Base-by-base conservation (phyloP, 2,329 filamentous ascomycete species). In the Colletotrichum kahawae region DNA sequence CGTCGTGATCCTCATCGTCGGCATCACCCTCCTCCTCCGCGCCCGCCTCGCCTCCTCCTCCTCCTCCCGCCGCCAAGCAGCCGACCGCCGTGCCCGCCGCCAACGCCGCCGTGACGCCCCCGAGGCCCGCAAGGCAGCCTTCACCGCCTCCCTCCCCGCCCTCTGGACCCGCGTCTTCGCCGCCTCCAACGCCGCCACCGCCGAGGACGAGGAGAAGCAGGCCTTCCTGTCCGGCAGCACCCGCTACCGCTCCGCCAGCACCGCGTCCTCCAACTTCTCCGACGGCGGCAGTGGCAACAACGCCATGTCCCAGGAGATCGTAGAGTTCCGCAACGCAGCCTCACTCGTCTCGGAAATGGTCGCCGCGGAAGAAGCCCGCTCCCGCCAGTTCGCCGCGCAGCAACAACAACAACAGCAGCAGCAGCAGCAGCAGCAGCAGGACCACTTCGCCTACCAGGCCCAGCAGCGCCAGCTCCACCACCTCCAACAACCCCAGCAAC, bases 231-330 rank as follows among this genome's bases (percentile, higher is more conserved):
- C 43, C 75, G 78, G 71, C 73, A 77, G 33, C 64, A 21, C 33
- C 7, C 80, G 56, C 76, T 64, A 21, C 70, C 24, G 33, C 62
- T 65, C 31, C 69, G 51, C 24, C 66, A 21, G 65, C 34, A 68
- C 33, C 21, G 77, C 57, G 4, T 60, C 65, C 8, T 70, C 33
- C 56, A 65, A 67, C 67, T 51, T 51, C n/a, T 51, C 43, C 43
- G 75, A 65, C 68, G 76, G 65, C 60, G 74, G 24, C 24, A 24
- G 24, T 4, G 24, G 77, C 67, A 68, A 77, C 65, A 18, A 59
- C 54, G 74, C 85, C 4, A 87, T 89, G 84, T 86, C 88, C 77
- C 84, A 88, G 77, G 88, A 89, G 78, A 84, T 90, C 76, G 85
- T 87, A 4, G 82, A 85, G 64, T 87, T 90, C 80, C 84, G 88